Base-by-base conservation (phyloP, 306 rosid species). In the Glycine soja region DNA sequence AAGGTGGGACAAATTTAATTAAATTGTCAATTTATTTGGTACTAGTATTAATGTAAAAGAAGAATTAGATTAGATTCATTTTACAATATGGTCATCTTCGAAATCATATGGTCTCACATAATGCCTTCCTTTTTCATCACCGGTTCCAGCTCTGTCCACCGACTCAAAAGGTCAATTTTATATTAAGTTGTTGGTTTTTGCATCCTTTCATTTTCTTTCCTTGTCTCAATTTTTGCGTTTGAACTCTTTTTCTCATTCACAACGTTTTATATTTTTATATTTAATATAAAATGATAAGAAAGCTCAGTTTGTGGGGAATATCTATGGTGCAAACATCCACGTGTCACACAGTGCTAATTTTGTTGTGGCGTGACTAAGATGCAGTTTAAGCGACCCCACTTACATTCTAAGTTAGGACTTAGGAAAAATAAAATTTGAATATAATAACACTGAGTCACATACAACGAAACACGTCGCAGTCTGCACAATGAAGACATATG, bases 161-260 rank as follows among this genome's bases (percentile, higher is more conserved):
- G 48, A 70, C n/a, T 70, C 19, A 59, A 68, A 30, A 59, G 48
- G 72, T 79, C 72, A 57, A 79, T 45, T 59, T 8, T n/a, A 57
- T 32, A 5, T 19, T 0, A 40, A 65, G 71, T 38, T 36, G 30
- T 38, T 38, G 48, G 19, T 65, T 58, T 58, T 3, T 58, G 64
- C 36, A 18, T 58, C 36, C 2, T 45, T 46, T 59, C 47, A 6
- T 45, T 24, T 76, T 14, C 36, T 5, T 10, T 38, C 18, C 4
- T 4, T 45, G 8, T 42, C 59, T 32, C 47, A 67, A 42, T 42
- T 8, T 65, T 4, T 30, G 8, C 8, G 7, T 34, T 52, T 77
- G 0, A 6, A 3, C 8, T n/a, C 11, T 8, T 40, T 24, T 46
- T 82, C 16, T 47, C 14, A 8, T 57, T 56, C 13, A 7, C 7